Evolutionary conservation across 2,329 filamentous ascomycete genomes (phyloP).

Genomic region (Trichoderma brevicompactum): DNA sequence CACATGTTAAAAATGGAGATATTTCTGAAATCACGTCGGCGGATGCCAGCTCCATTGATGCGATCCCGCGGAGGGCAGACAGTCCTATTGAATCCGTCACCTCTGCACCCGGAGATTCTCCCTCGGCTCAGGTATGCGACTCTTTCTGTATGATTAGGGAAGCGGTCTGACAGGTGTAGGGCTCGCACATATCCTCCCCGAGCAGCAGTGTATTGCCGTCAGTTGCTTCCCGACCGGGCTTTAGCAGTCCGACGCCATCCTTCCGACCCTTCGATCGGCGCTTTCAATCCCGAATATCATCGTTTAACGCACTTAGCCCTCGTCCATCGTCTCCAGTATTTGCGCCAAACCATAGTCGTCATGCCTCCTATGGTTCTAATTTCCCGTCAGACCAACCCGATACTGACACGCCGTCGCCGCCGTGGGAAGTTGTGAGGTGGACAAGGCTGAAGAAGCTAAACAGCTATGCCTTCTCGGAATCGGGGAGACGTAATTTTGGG

Average conservation of each 20-base stretch:
- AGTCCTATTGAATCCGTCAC: conserved; percentile 71
- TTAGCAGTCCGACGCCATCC: conserved; percentile 75
- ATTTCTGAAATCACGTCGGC: conserved; percentile 58
- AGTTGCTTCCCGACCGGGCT: conserved; percentile 66
- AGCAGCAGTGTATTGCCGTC: conserved; percentile 75
- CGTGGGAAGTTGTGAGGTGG: conserved; percentile 98
- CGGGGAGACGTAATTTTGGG: conserved; percentile 90
- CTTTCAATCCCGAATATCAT: conserved; percentile 83
- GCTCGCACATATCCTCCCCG: conserved; percentile 66
- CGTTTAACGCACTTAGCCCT: conserved; percentile 59
- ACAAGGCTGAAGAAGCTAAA: conserved; percentile 90
- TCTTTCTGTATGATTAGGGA: not conserved
- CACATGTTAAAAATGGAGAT: conserved; percentile 50
- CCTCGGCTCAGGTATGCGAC: conserved; percentile 73
- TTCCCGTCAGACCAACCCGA: conserved; percentile 65
- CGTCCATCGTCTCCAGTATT: conserved; percentile 79
- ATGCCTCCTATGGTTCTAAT: conserved; percentile 77
- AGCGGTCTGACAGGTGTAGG: conserved; percentile 50
- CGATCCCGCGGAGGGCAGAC: conserved; percentile 57
- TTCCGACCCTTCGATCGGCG: conserved; percentile 93
- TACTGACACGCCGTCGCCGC: conserved; percentile 72
- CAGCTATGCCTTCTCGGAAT: conserved; percentile 87
- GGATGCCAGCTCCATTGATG: conserved; percentile 53
- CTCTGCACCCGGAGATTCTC: conserved; percentile 82
- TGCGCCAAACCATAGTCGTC: conserved; percentile 75